Evolutionary conservation across 2,329 filamentous ascomycete genomes (phyloP).

Genomic region (Trichoderma semiorbis): DNA sequence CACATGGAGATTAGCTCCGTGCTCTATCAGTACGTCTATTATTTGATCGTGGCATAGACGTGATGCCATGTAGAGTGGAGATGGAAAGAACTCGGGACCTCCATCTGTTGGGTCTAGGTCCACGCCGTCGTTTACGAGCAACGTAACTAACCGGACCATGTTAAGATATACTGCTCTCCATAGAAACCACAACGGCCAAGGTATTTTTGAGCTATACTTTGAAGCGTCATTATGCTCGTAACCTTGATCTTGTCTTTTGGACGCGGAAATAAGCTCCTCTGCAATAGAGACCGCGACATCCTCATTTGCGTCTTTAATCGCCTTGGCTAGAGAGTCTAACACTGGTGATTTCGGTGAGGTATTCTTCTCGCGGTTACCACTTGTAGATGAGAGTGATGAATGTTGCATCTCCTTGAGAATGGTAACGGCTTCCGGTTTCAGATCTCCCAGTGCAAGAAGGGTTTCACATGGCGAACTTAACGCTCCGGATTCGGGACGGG

Average conservation of each 20-base stretch:
- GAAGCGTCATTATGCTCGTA: neutral
- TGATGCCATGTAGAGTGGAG: neutral
- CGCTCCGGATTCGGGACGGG: neutral
- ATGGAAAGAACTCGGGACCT: neutral
- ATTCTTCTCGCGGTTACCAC: neutral
- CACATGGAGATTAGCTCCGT: neutral
- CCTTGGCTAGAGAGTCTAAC: neutral
- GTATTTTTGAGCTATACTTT: neutral
- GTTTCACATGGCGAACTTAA: neutral
- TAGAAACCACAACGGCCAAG: neutral
- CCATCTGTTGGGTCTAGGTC: too few relatives aligned
- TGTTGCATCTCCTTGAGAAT: neutral
- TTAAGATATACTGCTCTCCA: neutral
- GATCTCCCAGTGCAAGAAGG: neutral
- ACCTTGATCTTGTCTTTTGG: neutral
- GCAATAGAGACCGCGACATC: neutral
- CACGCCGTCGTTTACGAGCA: neutral
- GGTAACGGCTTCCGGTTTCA: neutral
- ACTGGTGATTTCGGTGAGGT: neutral
- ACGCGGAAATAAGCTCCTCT: neutral
- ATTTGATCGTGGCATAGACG: neutral
- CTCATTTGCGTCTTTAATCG: neutral
- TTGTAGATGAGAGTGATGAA: neutral
- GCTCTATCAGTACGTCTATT: neutral
- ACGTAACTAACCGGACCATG: neutral